Evolutionary conservation across 257 asterid species (phyloP), one percentile per base, ranked within the genome.

Genomic region (Gentiana straminea): DNA sequence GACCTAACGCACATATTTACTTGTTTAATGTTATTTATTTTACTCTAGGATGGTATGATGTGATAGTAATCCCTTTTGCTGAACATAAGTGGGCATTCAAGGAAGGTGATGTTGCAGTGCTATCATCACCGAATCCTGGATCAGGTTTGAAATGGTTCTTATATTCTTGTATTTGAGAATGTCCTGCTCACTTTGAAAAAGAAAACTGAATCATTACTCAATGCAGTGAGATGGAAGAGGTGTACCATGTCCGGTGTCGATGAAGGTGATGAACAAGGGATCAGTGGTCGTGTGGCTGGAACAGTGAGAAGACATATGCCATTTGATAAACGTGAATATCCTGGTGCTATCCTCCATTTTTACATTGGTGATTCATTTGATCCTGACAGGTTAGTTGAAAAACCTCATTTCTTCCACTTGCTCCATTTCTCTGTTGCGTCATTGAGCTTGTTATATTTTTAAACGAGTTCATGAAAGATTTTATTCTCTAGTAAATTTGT

Each of bases 101-200:
- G 73, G 99, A 92, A 66, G 99, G 99, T 44, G 99, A 92, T 59
- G 99, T 92, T 54, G 99, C 99, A 49, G 97, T 92, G 74, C 86
- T 92, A 57, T 92, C 99, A 58, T 73, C 97, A 55, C 87, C 94
- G 32, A 82, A 68, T 68, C 99, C 99, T 63, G 96, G 91, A 69
- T 69, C 94, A 70, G 97, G 99, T 92, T 52, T 58, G 53, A 41
- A 60, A 47, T 53, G 33, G 15, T 59, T n/a, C 52, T 53, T 2
- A 35, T 46, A 0, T 43, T 39, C 12, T 37, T 55, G 15, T 51
- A 7, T 1, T n/a, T 5, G 10, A 35, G 6, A 72, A 36, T 51
- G 33, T 33, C 60, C 45, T 54, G 52, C 67, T 66, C 15, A 10
- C 69, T 4, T 58, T 41, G 13, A 33, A 34, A 45, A 13, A 11